Evolutionary conservation across 2,329 filamentous ascomycete genomes (phyloP).

Genomic region (Cladosporium cucumerinum): DNA sequence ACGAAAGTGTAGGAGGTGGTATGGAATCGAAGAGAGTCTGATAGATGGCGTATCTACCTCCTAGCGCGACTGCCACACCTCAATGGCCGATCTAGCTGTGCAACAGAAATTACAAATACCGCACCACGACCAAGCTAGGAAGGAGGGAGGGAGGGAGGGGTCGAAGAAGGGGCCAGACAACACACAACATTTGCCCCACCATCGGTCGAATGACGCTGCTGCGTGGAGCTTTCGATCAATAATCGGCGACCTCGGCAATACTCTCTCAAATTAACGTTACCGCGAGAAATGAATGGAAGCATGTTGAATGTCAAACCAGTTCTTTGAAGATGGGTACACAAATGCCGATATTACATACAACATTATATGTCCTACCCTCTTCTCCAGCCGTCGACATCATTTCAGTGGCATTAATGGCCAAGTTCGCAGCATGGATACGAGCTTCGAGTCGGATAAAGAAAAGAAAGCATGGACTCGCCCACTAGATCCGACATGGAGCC

Average conservation of each 20-base stretch:
- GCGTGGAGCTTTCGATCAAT: background rate
- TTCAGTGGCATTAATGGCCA: background rate
- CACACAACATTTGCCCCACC: background rate
- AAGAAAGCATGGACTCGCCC: background rate
- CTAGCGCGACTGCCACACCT: slow-evolving; percentile 1
- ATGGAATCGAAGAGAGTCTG: background rate
- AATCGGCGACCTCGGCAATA: slow-evolving; percentile 5
- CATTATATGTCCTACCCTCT: too few relatives aligned
- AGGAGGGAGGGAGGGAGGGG: background rate
- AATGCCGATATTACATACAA: background rate
- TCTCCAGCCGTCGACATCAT: too few relatives aligned
- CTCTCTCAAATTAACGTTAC: background rate
- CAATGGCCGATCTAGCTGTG: slow-evolving; percentile 8
- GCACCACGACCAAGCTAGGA: background rate
- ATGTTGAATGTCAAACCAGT: background rate
- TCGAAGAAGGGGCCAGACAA: slow-evolving; percentile 7
- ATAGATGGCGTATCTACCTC: background rate
- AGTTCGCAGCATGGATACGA: background rate
- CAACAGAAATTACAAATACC: slow-evolving; percentile 8
- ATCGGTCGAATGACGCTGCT: slow-evolving; percentile 1
- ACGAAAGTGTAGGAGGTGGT: background rate
- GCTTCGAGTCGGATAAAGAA: background rate
- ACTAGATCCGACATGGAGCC: background rate
- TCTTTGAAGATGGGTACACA: background rate
- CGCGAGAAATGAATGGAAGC: background rate